A percentile compares a stretch with the other conserved stretches of the same genome.
These are phyloP conservation scores for Talaromyces sp. DNA, from an alignment of 2,329 filamentous ascomycete genomes.

Conservation along the genomic window DNA sequence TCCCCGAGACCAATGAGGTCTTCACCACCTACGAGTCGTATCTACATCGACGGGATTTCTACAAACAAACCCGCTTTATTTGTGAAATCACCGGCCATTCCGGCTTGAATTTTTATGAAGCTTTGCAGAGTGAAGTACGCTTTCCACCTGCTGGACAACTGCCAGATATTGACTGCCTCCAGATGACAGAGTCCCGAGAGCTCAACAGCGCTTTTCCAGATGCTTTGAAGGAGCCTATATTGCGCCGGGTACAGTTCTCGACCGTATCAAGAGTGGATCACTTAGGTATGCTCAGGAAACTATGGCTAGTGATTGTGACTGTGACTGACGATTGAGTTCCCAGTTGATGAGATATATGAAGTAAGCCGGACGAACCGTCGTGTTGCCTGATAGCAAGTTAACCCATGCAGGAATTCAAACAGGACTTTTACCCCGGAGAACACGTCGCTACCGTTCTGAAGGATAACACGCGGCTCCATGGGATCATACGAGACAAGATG, in stretches of 20 bases:
- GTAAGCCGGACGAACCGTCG: conserved; percentile 25
- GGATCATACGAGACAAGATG: conserved; percentile 78
- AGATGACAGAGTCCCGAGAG: conserved; percentile 76
- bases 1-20: conserved; percentile 82
- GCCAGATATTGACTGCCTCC: conserved; percentile 6
- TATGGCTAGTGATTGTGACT: conserved; percentile 1
- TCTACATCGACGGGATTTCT: conserved; percentile 81
- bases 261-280: conserved; percentile 85
- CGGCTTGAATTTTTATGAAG: conserved; percentile 85
- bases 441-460: conserved; percentile 68
- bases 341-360: conserved; percentile 48
- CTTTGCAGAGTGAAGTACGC: conserved; percentile 82
- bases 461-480: conserved; percentile 65
- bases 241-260: conserved; percentile 88
- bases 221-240: conserved; percentile 80
- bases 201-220: conserved; percentile 91
- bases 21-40: conserved; percentile 88
- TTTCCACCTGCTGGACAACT: not conserved
- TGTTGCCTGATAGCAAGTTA: conserved; percentile 11
- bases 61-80: conserved; percentile 88
- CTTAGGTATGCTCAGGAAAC: conserved; percentile 46
- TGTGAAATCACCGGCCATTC: conserved; percentile 95
- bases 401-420: conserved; percentile 62
- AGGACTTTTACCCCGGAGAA: conserved; percentile 87
- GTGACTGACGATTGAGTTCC: conserved; percentile 7